Conservation (phyloP, 2,329 filamentous ascomycete genomes). For the Venturia oleaginea region DNA sequence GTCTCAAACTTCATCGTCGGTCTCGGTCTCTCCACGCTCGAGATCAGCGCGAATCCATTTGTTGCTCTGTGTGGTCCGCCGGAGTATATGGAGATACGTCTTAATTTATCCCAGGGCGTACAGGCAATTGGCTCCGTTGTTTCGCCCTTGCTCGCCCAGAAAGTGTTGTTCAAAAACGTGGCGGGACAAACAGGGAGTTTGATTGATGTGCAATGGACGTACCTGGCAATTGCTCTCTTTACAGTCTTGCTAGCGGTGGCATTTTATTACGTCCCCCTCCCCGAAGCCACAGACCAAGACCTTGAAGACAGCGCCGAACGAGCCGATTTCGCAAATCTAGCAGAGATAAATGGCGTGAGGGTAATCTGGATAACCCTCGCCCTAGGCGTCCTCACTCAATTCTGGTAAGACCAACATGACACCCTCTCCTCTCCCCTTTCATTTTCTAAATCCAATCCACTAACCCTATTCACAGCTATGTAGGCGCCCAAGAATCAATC, state of each 20-base stretch:
- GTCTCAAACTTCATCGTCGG: slow-evolving; percentile 56
- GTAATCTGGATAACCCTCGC: slow-evolving; percentile 49
- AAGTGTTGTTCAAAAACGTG: slow-evolving; percentile 43
- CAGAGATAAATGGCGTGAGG: slow-evolving; percentile 24
- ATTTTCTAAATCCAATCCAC: background rate
- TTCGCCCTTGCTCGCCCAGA: slow-evolving; percentile 50
- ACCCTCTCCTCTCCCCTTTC: too few relatives aligned
- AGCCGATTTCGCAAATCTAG: slow-evolving; percentile 39
- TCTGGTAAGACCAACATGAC: slow-evolving; percentile 27
- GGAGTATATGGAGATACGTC: slow-evolving; percentile 49
- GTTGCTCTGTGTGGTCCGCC: slow-evolving; percentile 52
- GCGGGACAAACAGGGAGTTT: slow-evolving; percentile 31
- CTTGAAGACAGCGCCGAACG: slow-evolving; percentile 46
- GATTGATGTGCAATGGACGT: slow-evolving; percentile 56
- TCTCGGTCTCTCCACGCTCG: slow-evolving; percentile 49
- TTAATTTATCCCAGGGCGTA: slow-evolving; percentile 53
- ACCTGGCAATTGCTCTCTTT: slow-evolving; percentile 54
- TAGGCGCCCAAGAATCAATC: slow-evolving; percentile 50
- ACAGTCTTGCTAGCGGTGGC: slow-evolving; percentile 48
- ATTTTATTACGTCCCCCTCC: slow-evolving; percentile 53
- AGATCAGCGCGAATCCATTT: slow-evolving; percentile 54
- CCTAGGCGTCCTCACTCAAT: slow-evolving; percentile 46
- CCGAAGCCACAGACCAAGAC: slow-evolving; percentile 53
- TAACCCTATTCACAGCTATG: slow-evolving; percentile 31
- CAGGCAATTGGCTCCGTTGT: slow-evolving; percentile 52